A percentile compares a stretch with the other conserved stretches of the same genome.
phyloP scores from a whole-genome alignment of 2,329 filamentous ascomycete genomes.

The Lachnum nothofagi region DNA sequence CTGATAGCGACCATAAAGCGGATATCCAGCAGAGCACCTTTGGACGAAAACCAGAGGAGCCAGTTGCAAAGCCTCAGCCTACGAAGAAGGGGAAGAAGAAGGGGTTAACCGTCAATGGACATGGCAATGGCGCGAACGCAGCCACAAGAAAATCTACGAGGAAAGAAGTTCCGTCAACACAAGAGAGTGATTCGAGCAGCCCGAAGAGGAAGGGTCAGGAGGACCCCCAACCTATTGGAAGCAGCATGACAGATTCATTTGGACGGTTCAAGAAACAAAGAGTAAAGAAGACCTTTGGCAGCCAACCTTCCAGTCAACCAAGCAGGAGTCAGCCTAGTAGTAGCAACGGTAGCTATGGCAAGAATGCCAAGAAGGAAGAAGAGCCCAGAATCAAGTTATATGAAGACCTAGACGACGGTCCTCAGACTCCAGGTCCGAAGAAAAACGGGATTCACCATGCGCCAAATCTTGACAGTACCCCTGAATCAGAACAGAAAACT shows the following conservation, averaged over 20 bases:
- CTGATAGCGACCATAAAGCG: neutral
- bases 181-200: conserved; percentile 2
- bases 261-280: conserved; percentile 12
- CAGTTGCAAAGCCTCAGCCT: neutral
- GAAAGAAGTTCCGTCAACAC: neutral
- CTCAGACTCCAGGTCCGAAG: neutral
- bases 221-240: conserved; percentile 10
- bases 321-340: neutral
- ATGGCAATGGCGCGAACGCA: neutral
- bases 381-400: neutral
- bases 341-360: neutral
- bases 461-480: neutral
- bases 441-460: neutral
- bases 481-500: neutral
- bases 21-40: neutral
- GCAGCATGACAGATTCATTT: conserved; percentile 17
- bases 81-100: neutral
- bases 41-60: neutral
- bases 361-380: neutral
- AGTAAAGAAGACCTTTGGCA: conserved; percentile 6
- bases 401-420: neutral
- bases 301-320: conserved; percentile 1
- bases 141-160: neutral
- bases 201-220: conserved; percentile 21
- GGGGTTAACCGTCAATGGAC: conserved; percentile 2